Percentiles rank a stretch among this genome's conserved stretches.
phyloP scores from a whole-genome alignment of 2,329 filamentous ascomycete genomes.

The Magnaporthiopsis incrustans region DNA sequence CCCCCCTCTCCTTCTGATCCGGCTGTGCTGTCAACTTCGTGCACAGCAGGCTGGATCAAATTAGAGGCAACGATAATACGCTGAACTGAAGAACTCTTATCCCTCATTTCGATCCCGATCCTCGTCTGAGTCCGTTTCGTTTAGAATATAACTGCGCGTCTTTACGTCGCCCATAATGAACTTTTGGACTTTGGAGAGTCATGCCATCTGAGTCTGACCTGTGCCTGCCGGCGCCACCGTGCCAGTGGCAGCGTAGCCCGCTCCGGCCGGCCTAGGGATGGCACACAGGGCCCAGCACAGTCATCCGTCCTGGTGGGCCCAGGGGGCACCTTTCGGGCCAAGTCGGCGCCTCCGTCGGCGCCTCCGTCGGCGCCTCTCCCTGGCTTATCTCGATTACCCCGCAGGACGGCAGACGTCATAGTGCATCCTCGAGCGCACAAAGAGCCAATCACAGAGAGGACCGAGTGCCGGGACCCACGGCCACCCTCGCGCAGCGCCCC shows the following conservation, averaged over 20 bases:
- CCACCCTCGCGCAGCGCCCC: not conserved
- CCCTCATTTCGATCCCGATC: not conserved
- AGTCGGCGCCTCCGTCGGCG: constrained; percentile 6
- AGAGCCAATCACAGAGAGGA: not conserved
- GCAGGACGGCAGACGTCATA: constrained; percentile 10
- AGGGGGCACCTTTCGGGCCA: constrained; percentile 1
- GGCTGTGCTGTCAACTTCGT: not conserved
- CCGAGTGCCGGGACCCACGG: not conserved
- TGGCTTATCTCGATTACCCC: constrained; percentile 16
- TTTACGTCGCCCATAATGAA: not conserved
- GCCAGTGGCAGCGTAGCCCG: no score
- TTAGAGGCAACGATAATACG: not conserved
- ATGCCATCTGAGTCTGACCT: not conserved
- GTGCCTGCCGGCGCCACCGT: no score
- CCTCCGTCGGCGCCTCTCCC: constrained; percentile 9
- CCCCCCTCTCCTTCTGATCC: not conserved
- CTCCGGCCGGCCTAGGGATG: not conserved
- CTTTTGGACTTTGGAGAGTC: not conserved
- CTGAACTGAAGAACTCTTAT: not conserved
- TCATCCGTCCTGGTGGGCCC: not conserved
- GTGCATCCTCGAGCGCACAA: not conserved
- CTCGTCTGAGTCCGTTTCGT: not conserved
- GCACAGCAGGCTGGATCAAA: not conserved
- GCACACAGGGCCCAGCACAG: not conserved
- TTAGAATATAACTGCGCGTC: not conserved